Evolutionary conservation across 345 rosid species (phyloP), one percentile per base, ranked within the genome.

Genomic region (Lepidium aucheri): DNA sequence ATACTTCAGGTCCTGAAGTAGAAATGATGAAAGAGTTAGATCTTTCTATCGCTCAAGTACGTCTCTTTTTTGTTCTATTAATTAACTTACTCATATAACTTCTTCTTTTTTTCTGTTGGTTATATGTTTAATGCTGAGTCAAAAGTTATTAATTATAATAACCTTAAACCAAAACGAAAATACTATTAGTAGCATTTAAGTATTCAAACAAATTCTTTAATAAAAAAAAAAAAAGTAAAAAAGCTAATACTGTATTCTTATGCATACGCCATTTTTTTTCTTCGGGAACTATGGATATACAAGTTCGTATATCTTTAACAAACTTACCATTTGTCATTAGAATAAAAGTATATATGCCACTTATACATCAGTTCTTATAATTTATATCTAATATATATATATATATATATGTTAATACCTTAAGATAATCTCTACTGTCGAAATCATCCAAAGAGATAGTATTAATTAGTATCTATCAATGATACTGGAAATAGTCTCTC

Each of bases 21-120:
- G 86, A 75, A 65, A 78, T 84, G 45, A 55, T 45, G 68, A 52
- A 65, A 34, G 86, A 82, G 16, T 46, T 82, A 7, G 73, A 52
- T 13, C 81, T 82, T 54, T 76, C 84, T 52, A 26, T 65, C 1
- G 76, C 76, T 1, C 44, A 53, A 60, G 79, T 65, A 74, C 36
- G 77, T 56, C 18, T 10, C 43, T 69, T 9, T 59, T n/a, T 46
- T 34, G 4, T 56, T 35, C 6, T n/a, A n/a, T n/a, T n/a, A n/a
- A n/a, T n/a, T n/a, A n/a, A n/a, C n/a, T n/a, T n/a, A n/a, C n/a
- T n/a, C n/a, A n/a, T 15, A 1, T 22, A 53, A 33, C 26, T 1
- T 54, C 18, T 4, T 2, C 4, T 24, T 3, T 3, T 24, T 24
- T 24, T 24, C 3, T 24, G 30, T 26, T 26, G 6, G 30, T 26